Percentiles rank a stretch among this genome's conserved stretches.
These are phyloP conservation scores for Cercospora beticola DNA, from an alignment of 2,329 filamentous ascomycete genomes.

Conservation along the genomic window DNA sequence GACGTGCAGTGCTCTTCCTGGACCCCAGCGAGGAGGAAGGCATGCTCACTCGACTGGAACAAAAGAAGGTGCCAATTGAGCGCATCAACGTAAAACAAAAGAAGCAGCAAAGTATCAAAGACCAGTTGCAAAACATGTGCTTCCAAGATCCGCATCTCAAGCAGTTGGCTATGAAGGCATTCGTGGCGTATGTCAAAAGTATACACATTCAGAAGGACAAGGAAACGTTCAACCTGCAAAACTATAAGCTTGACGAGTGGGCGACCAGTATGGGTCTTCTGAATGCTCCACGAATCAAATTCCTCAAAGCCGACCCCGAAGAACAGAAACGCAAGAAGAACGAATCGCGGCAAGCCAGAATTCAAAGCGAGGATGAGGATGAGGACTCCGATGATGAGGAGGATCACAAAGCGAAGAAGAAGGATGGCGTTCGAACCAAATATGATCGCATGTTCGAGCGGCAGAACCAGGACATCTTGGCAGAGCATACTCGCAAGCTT, in stretches of 20 bases:
- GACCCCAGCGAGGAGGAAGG: constrained; percentile 89
- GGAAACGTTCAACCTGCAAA: constrained; percentile 80
- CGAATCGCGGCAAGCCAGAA: constrained; percentile 63
- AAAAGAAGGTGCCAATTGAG: constrained; percentile 86
- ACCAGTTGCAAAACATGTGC: constrained; percentile 88
- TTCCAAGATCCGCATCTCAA: constrained; percentile 94
- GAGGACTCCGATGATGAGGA: constrained; percentile 53
- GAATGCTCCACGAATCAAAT: constrained; percentile 89
- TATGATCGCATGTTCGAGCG: constrained; percentile 98
- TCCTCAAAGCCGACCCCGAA: constrained; percentile 84
- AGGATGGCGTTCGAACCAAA: constrained; percentile 80
- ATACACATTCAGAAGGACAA: constrained; percentile 88
- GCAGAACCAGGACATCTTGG: constrained; percentile 90
- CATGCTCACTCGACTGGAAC: constrained; percentile 81
- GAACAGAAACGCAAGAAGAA: constrained; percentile 88
- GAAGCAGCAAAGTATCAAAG: constrained; percentile 83
- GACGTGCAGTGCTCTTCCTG: constrained; percentile 84
- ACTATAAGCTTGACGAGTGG: constrained; percentile 81
- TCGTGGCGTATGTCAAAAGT: constrained; percentile 83
- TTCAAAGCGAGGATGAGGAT: constrained; percentile 60
- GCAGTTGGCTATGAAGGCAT: constrained; percentile 93
- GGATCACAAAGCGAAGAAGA: constrained; percentile 49
- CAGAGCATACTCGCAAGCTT: constrained; percentile 89
- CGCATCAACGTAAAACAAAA: constrained; percentile 82
- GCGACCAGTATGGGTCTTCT: constrained; percentile 84